Percentiles rank a stretch among this genome's conserved stretches.
phyloP scores from a whole-genome alignment of 192 early-diverging fungal genomes.

The Entomortierella beljakovae region DNA sequence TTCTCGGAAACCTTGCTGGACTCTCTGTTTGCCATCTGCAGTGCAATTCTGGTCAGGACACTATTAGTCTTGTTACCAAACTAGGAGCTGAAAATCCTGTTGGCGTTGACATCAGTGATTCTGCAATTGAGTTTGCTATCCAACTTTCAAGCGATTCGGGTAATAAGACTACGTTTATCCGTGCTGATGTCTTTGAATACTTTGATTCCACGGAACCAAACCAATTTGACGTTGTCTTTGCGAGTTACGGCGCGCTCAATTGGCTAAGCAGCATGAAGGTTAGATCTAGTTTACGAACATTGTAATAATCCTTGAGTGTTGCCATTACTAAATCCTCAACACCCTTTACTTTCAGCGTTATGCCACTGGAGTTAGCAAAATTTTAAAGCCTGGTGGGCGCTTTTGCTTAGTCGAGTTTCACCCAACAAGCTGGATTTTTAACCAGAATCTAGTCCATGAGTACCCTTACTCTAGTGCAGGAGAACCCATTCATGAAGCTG shows the following conservation, averaged over 20 bases:
- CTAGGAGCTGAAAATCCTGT: conserved; percentile 37
- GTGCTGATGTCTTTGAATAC: conserved; percentile 39
- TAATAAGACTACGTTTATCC: conserved; percentile 31
- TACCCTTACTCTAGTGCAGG: conserved; percentile 35
- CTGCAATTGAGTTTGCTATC: conserved; percentile 30
- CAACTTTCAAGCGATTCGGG: conserved; percentile 36
- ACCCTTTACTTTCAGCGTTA: conserved; percentile 16
- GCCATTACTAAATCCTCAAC: background rate
- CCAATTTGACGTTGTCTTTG: conserved; percentile 50
- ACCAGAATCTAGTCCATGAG: conserved; percentile 11
- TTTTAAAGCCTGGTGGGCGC: conserved; percentile 38
- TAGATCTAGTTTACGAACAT: background rate
- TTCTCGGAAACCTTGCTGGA: conserved; percentile 35
- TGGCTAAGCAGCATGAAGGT: conserved; percentile 44
- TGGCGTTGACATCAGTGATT: conserved; percentile 52
- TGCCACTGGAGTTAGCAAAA: conserved; percentile 24
- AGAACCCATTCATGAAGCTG: background rate
- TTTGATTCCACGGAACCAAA: conserved; percentile 24
- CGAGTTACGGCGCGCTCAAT: conserved; percentile 32
- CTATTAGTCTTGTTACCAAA: conserved; percentile 35
- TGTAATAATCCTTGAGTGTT: background rate
- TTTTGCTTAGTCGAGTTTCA: conserved; percentile 43
- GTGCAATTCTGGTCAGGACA: conserved; percentile 49
- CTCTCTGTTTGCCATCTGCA: conserved; percentile 47
- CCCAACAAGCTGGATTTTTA: conserved; percentile 21